Conservation (phyloP, 805 yeast genomes). For the Saccharomyces mikatae region DNA sequence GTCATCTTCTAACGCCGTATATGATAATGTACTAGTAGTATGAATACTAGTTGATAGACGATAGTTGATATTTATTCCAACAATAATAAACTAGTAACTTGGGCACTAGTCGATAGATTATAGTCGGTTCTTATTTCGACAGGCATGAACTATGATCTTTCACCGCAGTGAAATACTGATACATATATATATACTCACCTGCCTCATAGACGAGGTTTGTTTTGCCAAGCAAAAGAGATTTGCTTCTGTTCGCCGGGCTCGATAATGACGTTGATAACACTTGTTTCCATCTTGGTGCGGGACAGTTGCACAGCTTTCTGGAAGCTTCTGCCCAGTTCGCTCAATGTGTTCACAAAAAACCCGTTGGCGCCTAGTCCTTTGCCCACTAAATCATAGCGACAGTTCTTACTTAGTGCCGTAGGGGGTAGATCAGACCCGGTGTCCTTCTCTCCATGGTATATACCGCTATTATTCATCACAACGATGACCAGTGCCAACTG, state of each 20-base stretch:
- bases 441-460: conserved; percentile 48
- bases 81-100: too few relatives aligned
- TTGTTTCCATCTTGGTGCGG: conserved; percentile 28
- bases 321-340: conserved; percentile 33
- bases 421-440: conserved; percentile 38
- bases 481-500: conserved; percentile 46
- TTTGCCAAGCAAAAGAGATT: conserved; percentile 63
- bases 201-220: conserved; percentile 25
- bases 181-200: not conserved
- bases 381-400: conserved; percentile 51
- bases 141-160: too few relatives aligned
- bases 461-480: conserved; percentile 69
- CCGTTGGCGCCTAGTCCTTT: conserved; percentile 52
- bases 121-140: too few relatives aligned
- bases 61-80: too few relatives aligned
- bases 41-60: too few relatives aligned
- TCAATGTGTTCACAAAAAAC: conserved; percentile 34
- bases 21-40: too few relatives aligned
- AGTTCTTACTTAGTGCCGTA: conserved; percentile 49
- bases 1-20: too few relatives aligned
- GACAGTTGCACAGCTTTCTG: conserved; percentile 32
- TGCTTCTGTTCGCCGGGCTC: conserved; percentile 48
- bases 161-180: too few relatives aligned
- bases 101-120: too few relatives aligned
- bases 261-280: conserved; percentile 53